These are phyloP conservation scores for Naganishia cerealis DNA, from an alignment of 1,284 basidiomycete species.

Conservation along the genomic window DNA sequence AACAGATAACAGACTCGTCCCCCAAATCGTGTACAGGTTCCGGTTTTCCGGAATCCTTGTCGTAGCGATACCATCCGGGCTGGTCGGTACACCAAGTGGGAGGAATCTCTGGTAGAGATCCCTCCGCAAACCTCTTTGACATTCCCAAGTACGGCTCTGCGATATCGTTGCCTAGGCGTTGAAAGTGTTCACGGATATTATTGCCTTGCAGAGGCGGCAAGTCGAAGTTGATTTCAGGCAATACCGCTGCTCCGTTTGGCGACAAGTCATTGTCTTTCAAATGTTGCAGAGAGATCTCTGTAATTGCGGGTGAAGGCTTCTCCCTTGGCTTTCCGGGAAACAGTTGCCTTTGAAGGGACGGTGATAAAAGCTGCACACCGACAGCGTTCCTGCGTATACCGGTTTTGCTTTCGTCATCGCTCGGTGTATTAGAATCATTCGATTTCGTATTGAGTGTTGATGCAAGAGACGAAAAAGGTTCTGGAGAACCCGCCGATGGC, in stretches of 20 bases:
- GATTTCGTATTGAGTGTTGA: not conserved
- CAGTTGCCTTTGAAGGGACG: conserved; percentile 74
- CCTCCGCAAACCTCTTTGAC: conserved; percentile 65
- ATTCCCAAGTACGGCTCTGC: conserved; percentile 80
- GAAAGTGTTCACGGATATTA: conserved; percentile 86
- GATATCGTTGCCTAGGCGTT: conserved; percentile 69
- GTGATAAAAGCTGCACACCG: conserved; percentile 88
- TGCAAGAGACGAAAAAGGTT: not conserved
- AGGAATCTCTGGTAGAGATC: conserved; percentile 62
- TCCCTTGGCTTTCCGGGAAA: conserved; percentile 73
- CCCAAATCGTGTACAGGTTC: conserved; percentile 52
- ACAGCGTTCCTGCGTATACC: conserved; percentile 68
- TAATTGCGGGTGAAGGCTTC: conserved; percentile 62
- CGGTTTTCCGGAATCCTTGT: conserved; percentile 49
- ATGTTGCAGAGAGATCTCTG: conserved; percentile 77
- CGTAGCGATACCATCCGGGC: conserved; percentile 90
- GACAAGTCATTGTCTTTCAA: conserved; percentile 76
- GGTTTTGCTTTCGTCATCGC: not conserved
- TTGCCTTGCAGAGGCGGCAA: conserved; percentile 80
- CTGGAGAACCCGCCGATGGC: not conserved
- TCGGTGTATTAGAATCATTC: too few relatives aligned
- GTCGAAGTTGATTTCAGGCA: conserved; percentile 75
- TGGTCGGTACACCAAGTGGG: conserved; percentile 69
- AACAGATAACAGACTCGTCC: conserved; percentile 72
- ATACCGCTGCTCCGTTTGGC: conserved; percentile 72